phyloP scores from a whole-genome alignment of 1,139 yeast genomes.

The Hansenula sp. region DNA sequence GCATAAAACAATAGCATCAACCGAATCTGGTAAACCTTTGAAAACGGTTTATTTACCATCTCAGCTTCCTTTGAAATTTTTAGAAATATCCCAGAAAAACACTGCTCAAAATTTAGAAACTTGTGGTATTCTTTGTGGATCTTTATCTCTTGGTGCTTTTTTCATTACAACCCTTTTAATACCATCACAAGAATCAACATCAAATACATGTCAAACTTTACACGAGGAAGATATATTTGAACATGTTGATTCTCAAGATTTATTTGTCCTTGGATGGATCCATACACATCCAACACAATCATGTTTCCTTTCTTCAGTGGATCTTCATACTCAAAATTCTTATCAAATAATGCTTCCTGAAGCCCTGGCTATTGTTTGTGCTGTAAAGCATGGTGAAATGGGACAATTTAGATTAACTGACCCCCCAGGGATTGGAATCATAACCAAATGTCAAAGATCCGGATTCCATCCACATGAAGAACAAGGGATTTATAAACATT shows the following conservation, averaged over 20 bases:
- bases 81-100: constrained; percentile 41
- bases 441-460: constrained; percentile 40
- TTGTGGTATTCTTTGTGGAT: constrained; percentile 61
- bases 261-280: constrained; percentile 63
- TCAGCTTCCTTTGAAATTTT: constrained; percentile 36
- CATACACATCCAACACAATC: constrained; percentile 68
- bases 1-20: constrained; percentile 37
- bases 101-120: constrained; percentile 51
- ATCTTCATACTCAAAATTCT: constrained; percentile 58
- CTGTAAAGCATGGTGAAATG: constrained; percentile 47
- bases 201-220: constrained; percentile 54
- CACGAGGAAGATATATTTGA: constrained; percentile 54
- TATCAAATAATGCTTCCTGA: constrained; percentile 68
- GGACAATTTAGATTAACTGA: constrained; percentile 58
- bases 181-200: constrained; percentile 56
- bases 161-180: constrained; percentile 54
- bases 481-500: constrained; percentile 40
- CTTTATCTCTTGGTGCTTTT: constrained; percentile 50
- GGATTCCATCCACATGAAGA: constrained; percentile 61
- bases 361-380: constrained; percentile 59
- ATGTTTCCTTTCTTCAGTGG: constrained; percentile 58
- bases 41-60: constrained; percentile 47
- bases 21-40: constrained; percentile 51
- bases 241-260: constrained; percentile 45
- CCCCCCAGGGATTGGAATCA: constrained; percentile 53